These are phyloP conservation scores for Blastobotrys arbuscula DNA, from an alignment of 1,139 yeast species.

Conservation along the genomic window DNA sequence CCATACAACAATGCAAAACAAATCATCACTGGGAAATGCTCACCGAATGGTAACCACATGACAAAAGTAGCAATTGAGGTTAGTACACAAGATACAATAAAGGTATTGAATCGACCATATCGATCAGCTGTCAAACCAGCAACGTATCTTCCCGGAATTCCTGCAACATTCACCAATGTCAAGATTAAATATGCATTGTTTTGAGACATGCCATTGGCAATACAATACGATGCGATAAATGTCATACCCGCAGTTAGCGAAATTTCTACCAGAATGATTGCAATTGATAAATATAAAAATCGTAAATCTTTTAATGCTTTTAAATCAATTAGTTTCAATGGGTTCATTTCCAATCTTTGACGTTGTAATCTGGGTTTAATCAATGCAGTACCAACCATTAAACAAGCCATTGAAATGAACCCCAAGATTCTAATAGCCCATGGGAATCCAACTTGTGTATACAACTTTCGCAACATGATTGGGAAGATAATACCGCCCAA, in stretches of 20 bases:
- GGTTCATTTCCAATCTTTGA: neutral
- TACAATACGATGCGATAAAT: conserved; percentile 51
- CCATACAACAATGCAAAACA: conserved; percentile 49
- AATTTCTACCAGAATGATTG: conserved; percentile 48
- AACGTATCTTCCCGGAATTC: conserved; percentile 52
- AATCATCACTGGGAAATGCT: conserved; percentile 35
- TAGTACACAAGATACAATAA: conserved; percentile 40
- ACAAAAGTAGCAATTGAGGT: conserved; percentile 39
- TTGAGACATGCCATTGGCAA: conserved; percentile 48
- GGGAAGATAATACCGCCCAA: conserved; percentile 64
- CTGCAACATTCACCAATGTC: conserved; percentile 52
- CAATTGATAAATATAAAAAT: conserved; percentile 40
- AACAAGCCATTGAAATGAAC: conserved; percentile 40
- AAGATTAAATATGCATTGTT: conserved; percentile 45
- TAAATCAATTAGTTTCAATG: conserved; percentile 24
- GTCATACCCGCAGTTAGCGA: conserved; percentile 49
- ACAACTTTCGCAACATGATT: conserved; percentile 49
- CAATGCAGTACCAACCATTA: conserved; percentile 24
- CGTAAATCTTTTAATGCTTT: conserved; percentile 38
- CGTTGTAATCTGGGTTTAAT: conserved; percentile 37
- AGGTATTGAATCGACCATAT: conserved; percentile 54
- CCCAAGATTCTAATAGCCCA: conserved; percentile 57
- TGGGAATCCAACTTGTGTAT: conserved; percentile 46
- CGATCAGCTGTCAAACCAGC: conserved; percentile 53
- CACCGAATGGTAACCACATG: conserved; percentile 54